These are phyloP conservation scores for Mycena latifolia DNA, from an alignment of 768 basidiomycete species.

Conservation along the genomic window DNA sequence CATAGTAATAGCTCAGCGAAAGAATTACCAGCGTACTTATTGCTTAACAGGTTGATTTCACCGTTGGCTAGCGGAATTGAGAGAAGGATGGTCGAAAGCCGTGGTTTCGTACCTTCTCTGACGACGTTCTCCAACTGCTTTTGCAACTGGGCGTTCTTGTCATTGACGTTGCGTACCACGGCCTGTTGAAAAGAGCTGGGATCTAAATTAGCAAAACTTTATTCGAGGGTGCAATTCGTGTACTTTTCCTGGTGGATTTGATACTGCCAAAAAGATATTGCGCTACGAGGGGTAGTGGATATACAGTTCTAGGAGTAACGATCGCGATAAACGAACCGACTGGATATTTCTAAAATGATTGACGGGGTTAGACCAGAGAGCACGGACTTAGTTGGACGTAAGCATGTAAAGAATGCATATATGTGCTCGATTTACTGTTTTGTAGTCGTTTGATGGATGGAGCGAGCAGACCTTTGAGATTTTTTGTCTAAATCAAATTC, in stretches of 20 bases:
- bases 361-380: slow-evolving; percentile 84
- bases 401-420: slow-evolving; percentile 34
- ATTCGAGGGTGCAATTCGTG: slow-evolving; percentile 27
- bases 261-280: slow-evolving; percentile 93
- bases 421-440: slow-evolving; percentile 72
- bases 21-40: slow-evolving; percentile 71
- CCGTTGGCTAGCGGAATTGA: slow-evolving; percentile 68
- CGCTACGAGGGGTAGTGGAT: slow-evolving; percentile 53
- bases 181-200: slow-evolving; percentile 86
- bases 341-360: slow-evolving; percentile 84
- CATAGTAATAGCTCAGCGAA: not conserved
- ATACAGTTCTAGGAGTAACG: not conserved
- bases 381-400: slow-evolving; percentile 70
- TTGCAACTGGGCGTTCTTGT: slow-evolving; percentile 85
- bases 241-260: slow-evolving; percentile 90
- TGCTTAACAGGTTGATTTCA: slow-evolving; percentile 77
- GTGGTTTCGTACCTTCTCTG: slow-evolving; percentile 71
- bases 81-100: not conserved
- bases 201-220: slow-evolving; percentile 9
- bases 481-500: slow-evolving; percentile 10
- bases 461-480: slow-evolving; percentile 80
- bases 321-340: slow-evolving; percentile 66
- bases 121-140: slow-evolving; percentile 90
- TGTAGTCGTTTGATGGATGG: slow-evolving; percentile 91
- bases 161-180: slow-evolving; percentile 82